Base-by-base conservation (phyloP, 495 filamentous ascomycete species). In the Neohortaea acidophila region DNA sequence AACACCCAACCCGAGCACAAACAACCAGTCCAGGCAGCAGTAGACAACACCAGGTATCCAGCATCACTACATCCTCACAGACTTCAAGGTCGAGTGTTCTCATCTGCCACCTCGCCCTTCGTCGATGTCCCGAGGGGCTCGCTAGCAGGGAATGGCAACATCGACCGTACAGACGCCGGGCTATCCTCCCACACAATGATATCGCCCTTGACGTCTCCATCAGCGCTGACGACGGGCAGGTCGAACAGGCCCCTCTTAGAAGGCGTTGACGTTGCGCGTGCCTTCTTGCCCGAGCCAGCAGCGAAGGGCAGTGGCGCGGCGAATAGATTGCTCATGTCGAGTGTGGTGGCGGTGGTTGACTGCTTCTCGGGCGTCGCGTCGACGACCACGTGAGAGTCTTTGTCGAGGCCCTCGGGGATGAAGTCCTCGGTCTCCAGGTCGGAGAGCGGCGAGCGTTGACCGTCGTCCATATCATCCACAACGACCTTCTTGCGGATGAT, bases 341-440 rank as follows among this genome's bases (percentile, higher is more conserved):
- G 2, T 27, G 41, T 47, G n/a, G 2, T 27, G 19, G 14, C 27
- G 20, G 14, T 20, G 21, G 11, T 14, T 4, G 22, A n/a, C 5
- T n/a, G 11, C 21, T 41, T 38, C 25, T 47, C 44, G 5, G 33
- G 25, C 20, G 32, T 32, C 22, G 42, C 21, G n/a, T 38, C n/a
- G n/a, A 47, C 34, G 18, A 47, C 14, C 13, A 42, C 30, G 18
- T 44, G 27, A 11, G 45, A 47, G 15, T 47, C 39, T 32, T 40
- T 38, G 27, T 43, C 25, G 6, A 47, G 23, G 0, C 48, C 48
- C 24, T 51, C 48, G n/a, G 44, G 36, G 22, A 46, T 31, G 31
- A 52, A 52, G 11, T 32, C 21, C 15, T 52, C 49, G 20, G 49
- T 44, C 37, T 47, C 49, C 2, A 52, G 31, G 13, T 48, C 49